Evolutionary conservation across 2,329 filamentous ascomycete species (phyloP), one percentile per base, ranked within the genome.

Genomic region (Colletotrichum incanum): DNA sequence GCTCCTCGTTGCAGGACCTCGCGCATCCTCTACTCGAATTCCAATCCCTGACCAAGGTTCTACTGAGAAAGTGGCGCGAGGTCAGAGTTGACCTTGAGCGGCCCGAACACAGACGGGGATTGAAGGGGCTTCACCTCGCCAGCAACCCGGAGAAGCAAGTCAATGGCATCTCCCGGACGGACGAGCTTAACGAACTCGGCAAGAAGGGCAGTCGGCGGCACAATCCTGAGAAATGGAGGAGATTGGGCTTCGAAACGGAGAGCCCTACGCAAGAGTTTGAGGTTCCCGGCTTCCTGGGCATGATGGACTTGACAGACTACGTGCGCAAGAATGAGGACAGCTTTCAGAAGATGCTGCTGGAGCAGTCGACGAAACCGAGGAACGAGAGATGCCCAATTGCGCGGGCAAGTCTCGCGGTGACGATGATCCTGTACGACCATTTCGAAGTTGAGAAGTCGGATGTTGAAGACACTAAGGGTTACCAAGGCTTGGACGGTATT

Each of bases 241-340:
- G 95, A 65, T 82, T 99, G 52, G 96, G 96, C 3, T 99, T 99
- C 78, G 93, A 96, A 81, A 93, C 93, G 0, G 96, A 99, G 82
- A 95, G 90, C 76, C 96, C 96, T 4, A 92, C 92, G 0, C 88
- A 89, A 77, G 96, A 99, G 76, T 98, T 99, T 79, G 92, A 94
- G 26, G 86, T 90, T 49, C 93, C 93, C 37, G 96, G 96, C 0
- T 98, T 95, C 80, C 83, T 99, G 65, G 96, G 96, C 37, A 94
- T 99, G 90, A 98, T 99, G 95, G 96, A 99, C 80, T 83, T 99
- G 78, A 94, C 95, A 2, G 95, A 98, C 81, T 99, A 94, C 80
- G 94, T 98, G 60, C 90, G 93, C 78, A 97, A 95, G 79, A 92
- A 98, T 79, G 94, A 98, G 80, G 95, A 98, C 79, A 91, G 91